These are phyloP conservation scores for Vanderwaltozyma polyspora DNA, from an alignment of 805 yeast genomes.

Conservation along the genomic window DNA sequence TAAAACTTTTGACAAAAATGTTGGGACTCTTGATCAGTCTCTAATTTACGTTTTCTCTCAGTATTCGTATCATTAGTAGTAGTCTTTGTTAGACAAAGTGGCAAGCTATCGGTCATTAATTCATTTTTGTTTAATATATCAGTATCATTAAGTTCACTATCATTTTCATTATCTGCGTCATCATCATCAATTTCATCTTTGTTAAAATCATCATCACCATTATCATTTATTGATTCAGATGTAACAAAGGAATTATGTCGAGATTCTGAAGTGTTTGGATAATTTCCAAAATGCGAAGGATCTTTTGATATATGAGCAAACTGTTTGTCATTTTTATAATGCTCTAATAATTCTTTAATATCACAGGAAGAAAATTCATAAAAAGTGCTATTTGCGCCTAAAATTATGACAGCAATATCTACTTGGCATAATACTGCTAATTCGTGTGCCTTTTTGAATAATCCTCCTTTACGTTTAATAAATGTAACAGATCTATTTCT, in stretches of 20 bases:
- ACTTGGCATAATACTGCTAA: conserved; percentile 83
- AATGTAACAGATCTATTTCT: conserved; percentile 63
- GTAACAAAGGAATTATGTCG: too few relatives aligned
- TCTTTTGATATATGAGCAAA: conserved; percentile 5
- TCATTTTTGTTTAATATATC: too few relatives aligned
- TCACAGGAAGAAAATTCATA: conserved; percentile 71
- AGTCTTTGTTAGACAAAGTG: too few relatives aligned
- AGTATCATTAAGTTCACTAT: background rate
- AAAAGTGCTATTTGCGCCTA: conserved; percentile 71
- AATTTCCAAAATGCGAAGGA: conserved; percentile 61
- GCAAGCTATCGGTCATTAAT: too few relatives aligned
- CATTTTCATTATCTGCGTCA: background rate
- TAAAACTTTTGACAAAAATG: too few relatives aligned
- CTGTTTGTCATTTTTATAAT: conserved; percentile 20
- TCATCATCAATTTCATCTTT: background rate
- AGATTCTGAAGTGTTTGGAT: too few relatives aligned
- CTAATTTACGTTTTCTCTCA: too few relatives aligned
- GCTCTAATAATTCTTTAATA: conserved; percentile 36
- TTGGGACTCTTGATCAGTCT: too few relatives aligned
- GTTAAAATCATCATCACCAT: conserved; percentile 40
- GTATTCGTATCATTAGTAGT: too few relatives aligned
- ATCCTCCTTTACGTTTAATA: conserved; percentile 87
- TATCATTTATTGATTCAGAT: conserved; percentile 39
- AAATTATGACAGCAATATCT: conserved; percentile 80
- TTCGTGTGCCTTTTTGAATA: conserved; percentile 55